These are phyloP conservation scores for Gaeumannomyces sp. DNA, from an alignment of 2,329 filamentous ascomycete genomes.

Conservation along the genomic window DNA sequence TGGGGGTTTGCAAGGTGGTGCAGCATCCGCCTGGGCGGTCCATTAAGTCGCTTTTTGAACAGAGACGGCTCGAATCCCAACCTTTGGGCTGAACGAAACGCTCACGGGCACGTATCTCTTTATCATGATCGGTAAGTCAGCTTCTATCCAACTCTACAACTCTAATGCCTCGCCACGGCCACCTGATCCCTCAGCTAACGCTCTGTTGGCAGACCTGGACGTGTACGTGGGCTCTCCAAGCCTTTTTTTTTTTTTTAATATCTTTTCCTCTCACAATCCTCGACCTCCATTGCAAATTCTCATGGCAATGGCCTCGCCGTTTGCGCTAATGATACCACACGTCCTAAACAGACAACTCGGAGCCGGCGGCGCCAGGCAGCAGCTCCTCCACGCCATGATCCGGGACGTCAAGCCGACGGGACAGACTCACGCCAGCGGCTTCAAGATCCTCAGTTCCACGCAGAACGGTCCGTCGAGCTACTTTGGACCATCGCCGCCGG, in stretches of 20 bases:
- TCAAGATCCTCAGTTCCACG: constrained; percentile 17
- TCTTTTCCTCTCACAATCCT: no score
- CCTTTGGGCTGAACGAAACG: constrained; percentile 19
- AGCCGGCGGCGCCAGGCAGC: constrained; percentile 9
- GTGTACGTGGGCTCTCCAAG: constrained; percentile 17
- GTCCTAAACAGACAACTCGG: background rate
- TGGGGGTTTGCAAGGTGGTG: background rate
- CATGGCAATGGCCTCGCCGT: background rate
- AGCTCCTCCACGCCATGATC: constrained; percentile 21
- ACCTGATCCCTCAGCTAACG: background rate
- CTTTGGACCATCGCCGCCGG: constrained; percentile 25
- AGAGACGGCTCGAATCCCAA: constrained; percentile 21
- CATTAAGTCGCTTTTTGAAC: background rate
- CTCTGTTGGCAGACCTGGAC: constrained; percentile 16
- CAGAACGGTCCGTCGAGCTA: constrained; percentile 19
- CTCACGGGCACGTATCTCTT: constrained; percentile 21
- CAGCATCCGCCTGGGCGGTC: background rate
- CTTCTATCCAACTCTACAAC: background rate
- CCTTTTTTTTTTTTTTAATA: no score
- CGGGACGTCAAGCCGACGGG: constrained; percentile 19
- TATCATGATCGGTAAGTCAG: constrained; percentile 20
- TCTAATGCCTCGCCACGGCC: background rate
- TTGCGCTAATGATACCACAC: background rate
- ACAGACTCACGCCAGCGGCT: constrained; percentile 11
- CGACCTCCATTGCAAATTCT: background rate